A percentile compares a stretch with the other conserved stretches of the same genome.
phyloP scores from a whole-genome alignment of 2,329 filamentous ascomycete species.

The Colletotrichum navitas region DNA sequence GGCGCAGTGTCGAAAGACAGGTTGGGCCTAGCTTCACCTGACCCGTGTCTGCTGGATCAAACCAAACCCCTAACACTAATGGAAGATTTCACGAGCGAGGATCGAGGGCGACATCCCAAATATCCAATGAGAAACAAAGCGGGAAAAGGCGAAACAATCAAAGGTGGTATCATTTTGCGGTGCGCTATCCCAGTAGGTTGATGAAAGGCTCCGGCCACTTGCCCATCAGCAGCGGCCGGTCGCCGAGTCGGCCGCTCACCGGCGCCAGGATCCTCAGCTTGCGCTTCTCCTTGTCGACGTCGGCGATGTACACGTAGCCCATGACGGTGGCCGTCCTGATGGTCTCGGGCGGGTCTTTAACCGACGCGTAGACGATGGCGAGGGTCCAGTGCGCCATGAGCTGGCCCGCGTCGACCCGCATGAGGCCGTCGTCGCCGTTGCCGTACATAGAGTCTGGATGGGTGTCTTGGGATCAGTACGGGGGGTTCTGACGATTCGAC shows the following conservation, averaged over 20 bases:
- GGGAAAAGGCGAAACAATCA: not conserved
- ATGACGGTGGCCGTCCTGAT: constrained; percentile 87
- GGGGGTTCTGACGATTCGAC: not conserved
- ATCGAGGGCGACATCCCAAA: no score
- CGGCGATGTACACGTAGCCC: constrained; percentile 93
- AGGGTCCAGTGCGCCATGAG: constrained; percentile 85
- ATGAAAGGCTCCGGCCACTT: constrained; percentile 88
- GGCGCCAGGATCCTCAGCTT: constrained; percentile 87
- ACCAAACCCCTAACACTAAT: no score
- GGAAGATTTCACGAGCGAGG: no score
- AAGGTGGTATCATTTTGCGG: constrained; percentile 29
- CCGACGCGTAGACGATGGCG: constrained; percentile 83
- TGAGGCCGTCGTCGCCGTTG: constrained; percentile 60
- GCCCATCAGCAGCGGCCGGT: constrained; percentile 85
- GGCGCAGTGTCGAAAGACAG: no score
- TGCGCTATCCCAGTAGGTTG: constrained; percentile 73
- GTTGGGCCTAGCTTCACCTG: no score
- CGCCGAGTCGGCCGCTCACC: constrained; percentile 83
- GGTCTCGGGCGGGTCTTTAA: constrained; percentile 76
- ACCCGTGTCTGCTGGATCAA: no score
- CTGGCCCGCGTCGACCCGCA: constrained; percentile 73
- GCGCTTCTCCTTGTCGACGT: constrained; percentile 87
- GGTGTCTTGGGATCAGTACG: constrained; percentile 18
- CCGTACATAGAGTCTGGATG: constrained; percentile 48
- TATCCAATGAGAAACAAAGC: no score